These are phyloP conservation scores for Ceratobasidium sp. DNA, from an alignment of 1,284 basidiomycete species.

Conservation along the genomic window DNA sequence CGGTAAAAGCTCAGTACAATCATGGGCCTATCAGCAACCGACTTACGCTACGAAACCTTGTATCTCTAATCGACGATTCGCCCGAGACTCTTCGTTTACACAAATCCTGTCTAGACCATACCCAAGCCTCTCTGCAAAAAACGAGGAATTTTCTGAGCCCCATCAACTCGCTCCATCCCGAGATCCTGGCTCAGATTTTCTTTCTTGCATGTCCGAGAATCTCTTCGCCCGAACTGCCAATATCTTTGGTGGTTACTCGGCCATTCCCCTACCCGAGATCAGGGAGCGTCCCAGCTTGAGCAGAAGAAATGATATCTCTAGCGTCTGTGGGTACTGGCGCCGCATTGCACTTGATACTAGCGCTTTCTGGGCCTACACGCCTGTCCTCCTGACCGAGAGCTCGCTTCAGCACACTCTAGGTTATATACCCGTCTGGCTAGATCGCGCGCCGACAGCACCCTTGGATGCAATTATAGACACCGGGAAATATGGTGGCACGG, in stretches of 20 bases:
- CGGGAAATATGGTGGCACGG: no score
- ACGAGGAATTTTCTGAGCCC: not conserved
- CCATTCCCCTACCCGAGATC: not conserved
- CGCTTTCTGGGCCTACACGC: slow-evolving; percentile 12
- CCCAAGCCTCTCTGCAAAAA: no score
- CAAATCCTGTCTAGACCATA: no score
- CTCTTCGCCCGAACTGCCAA: not conserved
- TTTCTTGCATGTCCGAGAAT: not conserved
- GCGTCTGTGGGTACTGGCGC: slow-evolving; percentile 30
- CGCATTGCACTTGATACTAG: not conserved
- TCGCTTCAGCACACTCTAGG: not conserved
- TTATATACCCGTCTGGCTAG: not conserved
- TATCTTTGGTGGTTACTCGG: no score
- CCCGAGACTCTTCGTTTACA: no score
- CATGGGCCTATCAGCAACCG: no score
- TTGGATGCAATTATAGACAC: not conserved
- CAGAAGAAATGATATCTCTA: not conserved
- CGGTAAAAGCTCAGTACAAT: no score
- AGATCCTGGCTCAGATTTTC: slow-evolving; percentile 23
- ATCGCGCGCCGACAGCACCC: slow-evolving; percentile 12
- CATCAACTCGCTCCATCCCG: slow-evolving; percentile 11
- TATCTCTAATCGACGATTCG: no score
- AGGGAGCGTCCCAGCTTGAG: not conserved
- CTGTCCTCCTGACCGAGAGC: not conserved
- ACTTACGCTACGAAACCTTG: no score